Base-by-base conservation (phyloP, 148 eudicot species). In the Nepenthes gracilis region DNA sequence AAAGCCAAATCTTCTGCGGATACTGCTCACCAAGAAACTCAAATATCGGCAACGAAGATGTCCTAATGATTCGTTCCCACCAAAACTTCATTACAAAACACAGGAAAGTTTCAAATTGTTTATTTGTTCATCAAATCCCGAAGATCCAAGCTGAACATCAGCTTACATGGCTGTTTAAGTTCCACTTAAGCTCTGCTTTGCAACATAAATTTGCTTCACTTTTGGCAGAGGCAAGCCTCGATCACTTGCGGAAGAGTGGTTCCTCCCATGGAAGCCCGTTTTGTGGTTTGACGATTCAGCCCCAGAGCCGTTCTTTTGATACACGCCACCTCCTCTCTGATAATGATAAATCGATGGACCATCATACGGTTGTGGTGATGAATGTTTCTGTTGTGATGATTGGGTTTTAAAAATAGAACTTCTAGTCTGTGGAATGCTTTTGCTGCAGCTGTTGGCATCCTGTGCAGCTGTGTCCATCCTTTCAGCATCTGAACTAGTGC, bases 171-270 rank as follows among this genome's bases (percentile, higher is more conserved):
- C 60, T 53, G 72, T 49, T 48, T 84, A 76, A 62, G 71, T 61
- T 62, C 78, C 90, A 37, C 65, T 62, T 1, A 69, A 59, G 54
- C 73, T 77, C 75, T 84, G 99, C 72, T 93, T 93, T 47, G 97
- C 86, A 62, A 93, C 99, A 61, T 93, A 93, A 45, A 93, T 75
- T 70, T 93, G 99, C 70, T 85, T 93, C 60, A 88, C 72, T 65
- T 89, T 93, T 15, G 86, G 47, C 12, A 73, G 55, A 47, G 84
- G 77, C 47, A 72, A 81, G 61, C 65, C 75, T 74, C 83, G 83
- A n/a, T 85, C 98, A 11, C 78, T 65, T 52, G 79, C 81, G 10
- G 70, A 33, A 14, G 86, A 82, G 15, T 83, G 80, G 74, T 75
- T 84, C 69, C 89, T 74, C 68, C 85, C 96, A 34, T 87, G 87